Base-by-base conservation (phyloP, 208 protist species). In the Endotrypanum monterogeii region DNA sequence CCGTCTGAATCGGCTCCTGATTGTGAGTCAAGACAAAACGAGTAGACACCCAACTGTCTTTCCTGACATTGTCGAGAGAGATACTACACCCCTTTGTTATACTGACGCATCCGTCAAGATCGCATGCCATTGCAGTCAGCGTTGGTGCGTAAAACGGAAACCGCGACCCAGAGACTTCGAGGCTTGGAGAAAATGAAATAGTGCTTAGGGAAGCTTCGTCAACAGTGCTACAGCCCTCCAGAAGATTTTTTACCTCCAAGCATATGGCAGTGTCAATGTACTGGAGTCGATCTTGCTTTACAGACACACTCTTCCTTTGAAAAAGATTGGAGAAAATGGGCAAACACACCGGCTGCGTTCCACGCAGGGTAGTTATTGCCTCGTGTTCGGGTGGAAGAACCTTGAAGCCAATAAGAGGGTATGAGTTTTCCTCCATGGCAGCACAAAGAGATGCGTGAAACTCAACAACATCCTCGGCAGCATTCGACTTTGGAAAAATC, bases 141-240 rank as follows among this genome's bases (percentile, higher is more conserved):
- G 84, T 82, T 37, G 92, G 89, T 14, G 85, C 76, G 65, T 88
- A 97, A 82, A 95, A 97, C 7, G 92, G 87, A 86, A 89, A 97
- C 5, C 92, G 81, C 55, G 92, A 89, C 9, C 92, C 92, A 60
- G 78, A 84, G 54, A 97, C 55, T 60, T 91, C 92, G 44, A 96
- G 79, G 2, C 83, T 78, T 18, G 86, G 76, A 73, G 67, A 71
- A 66, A 92, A 88, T 41, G 79, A 60, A 66, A 73, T 52, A 76
- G 58, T 73, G 37, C 58, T 74, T 9, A 4, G n/a, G 32, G 61
- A 66, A 51, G 79, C 70, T 25, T 28, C 74, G 25, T 80, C 62
- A 50, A 62, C 71, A 2, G 72, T 66, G 55, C 71, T 54, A 72
- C 71, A 71, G 79, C 50, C 39, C 68, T 84, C 78, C 1, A 82